Evolutionary conservation across 768 basidiomycete genomes (phyloP), one percentile per base, ranked within the genome.

Genomic region (Auricularia sp.): DNA sequence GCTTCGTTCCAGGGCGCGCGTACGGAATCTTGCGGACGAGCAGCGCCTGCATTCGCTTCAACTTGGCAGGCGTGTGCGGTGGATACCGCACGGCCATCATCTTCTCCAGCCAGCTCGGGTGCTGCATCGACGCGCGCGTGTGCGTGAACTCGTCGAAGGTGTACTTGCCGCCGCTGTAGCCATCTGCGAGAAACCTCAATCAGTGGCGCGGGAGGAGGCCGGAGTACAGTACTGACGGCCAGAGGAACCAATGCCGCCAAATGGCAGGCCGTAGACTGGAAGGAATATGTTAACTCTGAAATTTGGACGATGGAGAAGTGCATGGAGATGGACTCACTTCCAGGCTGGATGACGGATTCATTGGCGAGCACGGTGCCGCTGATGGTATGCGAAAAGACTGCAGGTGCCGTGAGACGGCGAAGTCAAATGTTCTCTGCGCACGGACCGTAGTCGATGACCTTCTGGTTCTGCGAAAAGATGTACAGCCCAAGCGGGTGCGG

Each of bases 121-220:
- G 75, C 67, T 80, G 77, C 8, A 82, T 53, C 0, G 86, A 82
- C 3, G 85, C 71, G 62, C 92, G 82, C 33, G 82, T 68, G 71
- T 93, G 90, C 0, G 90, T 91, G 75, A 94, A 93, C 70, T 81
- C 77, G 66, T 91, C 87, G 68, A 93, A 93, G 3, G 79, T 76
- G 69, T 77, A 87, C 70, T 91, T 91, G 42, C 91, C 87, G 3
- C 86, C 84, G 70, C 88, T 84, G 64, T 80, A 77, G 12, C 91
- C 86, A 64, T 78, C 90, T 87, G 39, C 1, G 8, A 14, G 12
- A 7, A 21, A 36, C 12, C 53, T 44, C 2, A n/a, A n/a, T n/a
- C n/a, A n/a, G n/a, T n/a, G n/a, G n/a, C n/a, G n/a, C n/a, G n/a
- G n/a, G n/a, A n/a, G n/a, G n/a, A n/a, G n/a, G n/a, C n/a, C n/a